Evolutionary conservation across 208 protist species (phyloP), one percentile per base, ranked within the genome.

Genomic region (Wallacemonas collosoma): DNA sequence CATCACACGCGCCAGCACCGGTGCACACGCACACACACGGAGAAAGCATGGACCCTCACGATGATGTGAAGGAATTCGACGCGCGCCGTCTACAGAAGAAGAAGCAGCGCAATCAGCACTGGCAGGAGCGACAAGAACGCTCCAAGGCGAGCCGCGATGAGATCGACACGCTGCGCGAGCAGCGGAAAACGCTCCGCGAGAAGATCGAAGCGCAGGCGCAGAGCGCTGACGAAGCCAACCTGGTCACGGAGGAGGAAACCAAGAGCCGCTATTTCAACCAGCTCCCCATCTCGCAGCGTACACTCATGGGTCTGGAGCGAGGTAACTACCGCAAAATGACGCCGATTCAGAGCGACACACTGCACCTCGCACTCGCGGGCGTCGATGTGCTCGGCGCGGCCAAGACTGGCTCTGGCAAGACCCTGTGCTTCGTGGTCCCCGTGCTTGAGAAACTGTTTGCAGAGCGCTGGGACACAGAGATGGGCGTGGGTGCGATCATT

Each of bases 391-490:
- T 99, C n/a, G 99, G 97, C 39, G 98, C 98, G 11, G 98, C 99
- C 15, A 98, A 97, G 75, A 99, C 98, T 7, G 98, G 98, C 64
- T 98, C 95, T 1, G 98, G 98, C 75, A 99, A 99, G 83, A 99
- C 99, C 9, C 85, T 99, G 5, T 98, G 98, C 36, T 99, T 99
- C 72, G 83, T 99, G 35, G 81, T 99, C n/a, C 99, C 98, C 0
- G 83, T 98, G 2, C 75, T 99, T 14, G 98, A 99, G 85, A 67
- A 72, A 12, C 86, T 99, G 7, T 98, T 89, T 35, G 75, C 89
- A 26, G 76, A 97, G 79, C 87, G 89, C 72, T 99, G 97, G 96
- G 85, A 87, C 3, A 41, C 73, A 2, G 71, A 87, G 47, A 95
- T 99, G 83, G 98, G 99, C 17, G 73, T 99, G 5, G 98, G 98